These are phyloP conservation scores for Heterobasidion irregulare DNA, from an alignment of 1,284 basidiomycete genomes.

Conservation along the genomic window DNA sequence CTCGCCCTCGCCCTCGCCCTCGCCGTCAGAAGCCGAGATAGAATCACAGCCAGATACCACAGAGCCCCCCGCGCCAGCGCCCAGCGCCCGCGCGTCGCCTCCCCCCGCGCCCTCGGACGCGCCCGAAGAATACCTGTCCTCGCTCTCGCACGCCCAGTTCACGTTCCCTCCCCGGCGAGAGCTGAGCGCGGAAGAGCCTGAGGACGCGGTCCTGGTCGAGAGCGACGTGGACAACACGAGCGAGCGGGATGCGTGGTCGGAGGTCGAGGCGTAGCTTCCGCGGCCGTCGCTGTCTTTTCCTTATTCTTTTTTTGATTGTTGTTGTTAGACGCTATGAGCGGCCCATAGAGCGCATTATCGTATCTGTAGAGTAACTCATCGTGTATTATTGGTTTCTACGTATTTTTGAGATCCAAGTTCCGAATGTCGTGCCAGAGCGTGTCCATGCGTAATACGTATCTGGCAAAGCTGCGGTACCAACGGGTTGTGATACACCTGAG, in stretches of 20 bases:
- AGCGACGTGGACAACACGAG: background rate
- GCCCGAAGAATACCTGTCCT: conserved; percentile 6
- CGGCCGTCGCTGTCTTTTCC: background rate
- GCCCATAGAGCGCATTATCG: background rate
- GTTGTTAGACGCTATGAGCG: too few species aligned
- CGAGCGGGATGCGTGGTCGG: conserved; percentile 9
- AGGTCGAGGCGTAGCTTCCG: conserved; percentile 5
- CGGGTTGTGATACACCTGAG: too few species aligned
- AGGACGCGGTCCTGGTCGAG: conserved; percentile 5
- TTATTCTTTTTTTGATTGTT: background rate
- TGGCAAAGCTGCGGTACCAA: too few species aligned
- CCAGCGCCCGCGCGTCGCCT: background rate
- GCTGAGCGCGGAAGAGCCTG: background rate
- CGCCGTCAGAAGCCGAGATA: too few species aligned
- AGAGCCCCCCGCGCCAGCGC: too few species aligned
- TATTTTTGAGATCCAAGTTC: too few species aligned
- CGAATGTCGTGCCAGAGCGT: too few species aligned
- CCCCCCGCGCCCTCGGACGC: background rate
- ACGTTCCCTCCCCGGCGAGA: conserved; percentile 6
- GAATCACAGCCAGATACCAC: too few species aligned
- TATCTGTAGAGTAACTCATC: too few species aligned
- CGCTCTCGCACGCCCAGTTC: conserved; percentile 10
- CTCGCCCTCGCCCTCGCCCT: too few species aligned
- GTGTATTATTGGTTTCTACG: too few species aligned
- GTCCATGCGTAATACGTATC: too few species aligned